Base-by-base conservation (phyloP, 192 early-diverging fungal species). In the Entrophospora sp. region DNA sequence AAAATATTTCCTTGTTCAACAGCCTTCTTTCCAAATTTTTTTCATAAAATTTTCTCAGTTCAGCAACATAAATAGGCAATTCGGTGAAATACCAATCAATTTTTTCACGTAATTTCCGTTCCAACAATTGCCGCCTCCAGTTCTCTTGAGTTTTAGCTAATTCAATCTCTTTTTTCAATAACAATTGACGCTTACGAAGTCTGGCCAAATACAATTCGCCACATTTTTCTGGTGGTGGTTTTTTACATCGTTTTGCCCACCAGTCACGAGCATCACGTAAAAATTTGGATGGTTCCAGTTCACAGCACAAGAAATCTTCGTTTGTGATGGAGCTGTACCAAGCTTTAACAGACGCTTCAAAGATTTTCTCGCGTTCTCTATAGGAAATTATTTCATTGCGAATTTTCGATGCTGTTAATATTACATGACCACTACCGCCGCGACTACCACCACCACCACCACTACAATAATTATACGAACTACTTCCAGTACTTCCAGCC, bases 81-180 rank as follows among this genome's bases (percentile, higher is more conserved):
- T 66, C 64, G 1, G 64, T 66, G 22, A 53, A 66, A 34, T 66
- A 55, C 64, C 64, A 66, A 28, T 66, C 64, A 66, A 66, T 53
- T 10, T 51, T 66, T 55, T 55, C 64, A 22, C 9, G n/a, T 52
- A 66, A 53, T 43, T 66, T 66, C 24, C 51, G 27, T 31, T 66
- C 64, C 14, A 66, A 53, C 42, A 66, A 31, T 40, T 66, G 45
- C 5, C 64, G 16, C 13, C 64, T 46, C 64, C 64, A 66, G 27
- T 35, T 53, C 42, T 66, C 64, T 66, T 66, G 64, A 30, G 20
- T 66, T 32, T 12, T 35, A 28, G 37, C 34, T 30, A 53, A 36
- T 14, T 48, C 27, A 48, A 66, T 66, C 30, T 66, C 64, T 18
- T 25, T 53, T 16, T 31, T 51, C 10, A 66, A 40, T 49, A 48